Conservation (phyloP, 495 filamentous ascomycete species). For the Apodospora peruviana region DNA sequence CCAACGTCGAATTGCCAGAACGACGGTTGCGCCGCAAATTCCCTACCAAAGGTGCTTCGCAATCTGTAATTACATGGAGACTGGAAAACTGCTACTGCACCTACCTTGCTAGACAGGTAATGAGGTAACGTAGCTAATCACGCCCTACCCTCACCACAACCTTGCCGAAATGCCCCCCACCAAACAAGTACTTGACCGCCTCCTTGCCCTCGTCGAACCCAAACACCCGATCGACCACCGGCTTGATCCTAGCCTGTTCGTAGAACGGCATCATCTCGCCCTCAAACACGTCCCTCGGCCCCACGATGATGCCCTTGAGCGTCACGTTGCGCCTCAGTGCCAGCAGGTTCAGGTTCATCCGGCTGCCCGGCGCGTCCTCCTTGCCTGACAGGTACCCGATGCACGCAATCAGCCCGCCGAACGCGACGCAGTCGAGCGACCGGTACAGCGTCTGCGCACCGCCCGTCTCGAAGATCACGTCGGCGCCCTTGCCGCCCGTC, state of each 20-base stretch:
- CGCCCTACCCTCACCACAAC: conserved; percentile 20
- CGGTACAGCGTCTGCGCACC: conserved; percentile 16
- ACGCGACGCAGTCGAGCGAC: conserved; percentile 5
- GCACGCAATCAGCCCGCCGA: conserved; percentile 8
- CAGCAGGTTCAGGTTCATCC: conserved; percentile 33
- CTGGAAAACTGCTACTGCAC: no score
- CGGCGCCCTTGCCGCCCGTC: conserved; percentile 27
- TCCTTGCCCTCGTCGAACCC: conserved; percentile 32
- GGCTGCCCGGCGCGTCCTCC: conserved; percentile 28
- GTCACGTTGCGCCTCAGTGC: conserved; percentile 32
- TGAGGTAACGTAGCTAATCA: not conserved
- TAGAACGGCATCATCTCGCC: conserved; percentile 30
- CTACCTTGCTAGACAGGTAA: no score
- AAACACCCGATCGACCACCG: conserved; percentile 33
- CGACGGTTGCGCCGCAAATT: no score
- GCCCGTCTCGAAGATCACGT: conserved; percentile 20
- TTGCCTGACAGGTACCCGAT: conserved; percentile 11
- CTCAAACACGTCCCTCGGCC: conserved; percentile 27
- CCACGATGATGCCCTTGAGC: conserved; percentile 30
- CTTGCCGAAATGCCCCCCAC: conserved; percentile 42
- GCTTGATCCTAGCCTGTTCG: conserved; percentile 25
- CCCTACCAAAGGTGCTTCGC: no score
- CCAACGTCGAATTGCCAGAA: no score
- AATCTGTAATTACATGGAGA: no score
- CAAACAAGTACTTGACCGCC: conserved; percentile 40